Conservation (phyloP, 225 moss, liverwort and hornwort species). For the Bryum argenteum region DNA sequence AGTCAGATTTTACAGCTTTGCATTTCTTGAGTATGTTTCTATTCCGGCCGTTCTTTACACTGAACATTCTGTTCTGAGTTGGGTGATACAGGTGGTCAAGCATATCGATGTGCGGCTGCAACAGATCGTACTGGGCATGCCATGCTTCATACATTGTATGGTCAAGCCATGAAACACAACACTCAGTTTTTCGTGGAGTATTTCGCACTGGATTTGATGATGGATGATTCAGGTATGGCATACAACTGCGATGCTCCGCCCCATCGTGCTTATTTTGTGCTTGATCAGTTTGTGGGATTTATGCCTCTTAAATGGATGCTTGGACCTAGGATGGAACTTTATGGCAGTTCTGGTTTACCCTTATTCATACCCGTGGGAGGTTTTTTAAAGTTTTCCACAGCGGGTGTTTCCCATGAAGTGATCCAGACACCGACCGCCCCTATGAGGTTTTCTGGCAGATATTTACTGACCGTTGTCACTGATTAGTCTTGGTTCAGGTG, state of each 20-base stretch:
- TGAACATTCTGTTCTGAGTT: slow-evolving; percentile 3
- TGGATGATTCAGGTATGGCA: slow-evolving; percentile 71
- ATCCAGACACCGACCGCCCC: not conserved
- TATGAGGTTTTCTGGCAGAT: not conserved
- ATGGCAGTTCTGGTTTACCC: not conserved
- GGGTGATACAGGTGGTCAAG: slow-evolving; percentile 76
- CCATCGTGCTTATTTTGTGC: not conserved
- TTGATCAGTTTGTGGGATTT: not conserved
- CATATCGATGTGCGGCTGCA: slow-evolving; percentile 96
- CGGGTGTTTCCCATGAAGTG: not conserved
- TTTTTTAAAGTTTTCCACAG: not conserved
- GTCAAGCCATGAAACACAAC: slow-evolving; percentile 98
- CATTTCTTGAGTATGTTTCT: not conserved
- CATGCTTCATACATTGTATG: slow-evolving; percentile 93
- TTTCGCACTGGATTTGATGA: slow-evolving; percentile 87
- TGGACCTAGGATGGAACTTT: not conserved
- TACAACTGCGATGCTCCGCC: not conserved
- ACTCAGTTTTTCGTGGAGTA: slow-evolving; percentile 99
- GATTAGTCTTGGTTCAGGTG: slow-evolving; percentile 47
- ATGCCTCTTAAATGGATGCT: not conserved
- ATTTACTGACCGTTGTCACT: not conserved
- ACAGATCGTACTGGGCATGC: slow-evolving; percentile 98
- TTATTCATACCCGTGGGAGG: not conserved
- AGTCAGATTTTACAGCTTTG: not conserved
- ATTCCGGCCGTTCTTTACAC: not conserved